Evolutionary conservation across 768 basidiomycete genomes (phyloP), one percentile per base, ranked within the genome.

Genomic region (Amanita polypyramis): DNA sequence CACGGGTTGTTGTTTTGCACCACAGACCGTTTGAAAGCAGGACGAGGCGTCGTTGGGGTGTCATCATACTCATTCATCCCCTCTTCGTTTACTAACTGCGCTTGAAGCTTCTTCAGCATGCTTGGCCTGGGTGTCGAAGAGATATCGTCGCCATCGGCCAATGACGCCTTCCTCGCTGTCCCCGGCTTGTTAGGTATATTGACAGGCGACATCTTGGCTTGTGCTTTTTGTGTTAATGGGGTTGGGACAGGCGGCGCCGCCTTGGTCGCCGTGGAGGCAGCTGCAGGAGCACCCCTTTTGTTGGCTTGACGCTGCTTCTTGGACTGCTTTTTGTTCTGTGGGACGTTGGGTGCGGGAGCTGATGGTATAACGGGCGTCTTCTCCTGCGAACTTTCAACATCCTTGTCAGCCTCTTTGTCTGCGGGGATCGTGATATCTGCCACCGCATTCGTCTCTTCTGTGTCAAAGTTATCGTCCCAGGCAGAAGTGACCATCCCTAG

Each of bases 401-500:
- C 46, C 27, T 47, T 47, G n/a, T 42, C 35, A 6, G 29, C 32
- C 6, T 17, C 37, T 7, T 10, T 15, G n/a, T 17, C 46, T 2
- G 14, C 35, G 9, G 12, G 27, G 15, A 11, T 36, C 21, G 10
- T 36, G 7, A 7, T 12, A 29, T 17, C 37, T 11, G 19, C 35
- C 8, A 42, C 39, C 19, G 17, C 2, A 7, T 42, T n/a, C 36
- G 19, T 35, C 25, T 33, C 40, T 4, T 48, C 19, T 3, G 5
- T 30, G 17, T 34, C 9, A 14, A 35, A 15, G 38, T 39, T 12
- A 1, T 48, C 47, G 32, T 49, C 47, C 47, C 47, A 49, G 2
- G 47, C 47, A 33, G 47, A 49, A 21, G 39, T 49, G n/a, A 49
- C 47, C 14, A 49, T 42, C 21, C 40, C 47, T 20, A 49, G n/a